A percentile compares a stretch with the other conserved stretches of the same genome.
Evolutionary conservation across 805 yeast species (phyloP).

Genomic region (Candida golubevii): DNA sequence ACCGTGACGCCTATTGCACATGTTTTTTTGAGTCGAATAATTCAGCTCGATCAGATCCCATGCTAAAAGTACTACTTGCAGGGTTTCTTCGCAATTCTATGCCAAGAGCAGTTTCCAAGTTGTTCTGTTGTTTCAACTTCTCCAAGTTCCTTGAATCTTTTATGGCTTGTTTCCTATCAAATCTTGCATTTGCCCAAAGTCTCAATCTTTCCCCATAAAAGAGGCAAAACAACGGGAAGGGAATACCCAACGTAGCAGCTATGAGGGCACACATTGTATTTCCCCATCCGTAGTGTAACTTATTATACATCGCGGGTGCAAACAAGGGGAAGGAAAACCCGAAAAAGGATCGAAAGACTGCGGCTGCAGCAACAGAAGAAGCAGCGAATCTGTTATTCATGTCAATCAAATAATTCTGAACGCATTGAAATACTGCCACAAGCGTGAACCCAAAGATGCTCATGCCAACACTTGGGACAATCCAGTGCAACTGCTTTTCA

Average conservation of each 20-base stretch:
- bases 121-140: slow-evolving; percentile 22
- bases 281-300: slow-evolving; percentile 68
- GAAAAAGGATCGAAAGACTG: slow-evolving; percentile 60
- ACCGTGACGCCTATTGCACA: too few relatives aligned
- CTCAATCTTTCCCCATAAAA: slow-evolving; percentile 55
- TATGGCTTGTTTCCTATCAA: slow-evolving; percentile 44
- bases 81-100: too few relatives aligned
- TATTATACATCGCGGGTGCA: slow-evolving; percentile 53
- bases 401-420: slow-evolving; percentile 66
- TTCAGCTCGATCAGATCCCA: too few relatives aligned
- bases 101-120: not conserved
- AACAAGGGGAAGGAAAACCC: slow-evolving; percentile 70
- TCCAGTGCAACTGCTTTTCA: slow-evolving; percentile 51
- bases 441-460: slow-evolving; percentile 56
- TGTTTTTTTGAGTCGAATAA: too few relatives aligned
- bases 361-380: slow-evolving; percentile 64
- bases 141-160: slow-evolving; percentile 41
- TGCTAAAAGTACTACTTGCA: too few relatives aligned
- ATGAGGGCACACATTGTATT: slow-evolving; percentile 58
- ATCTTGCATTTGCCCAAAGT: slow-evolving; percentile 51
- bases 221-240: slow-evolving; percentile 58
- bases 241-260: slow-evolving; percentile 57
- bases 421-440: slow-evolving; percentile 63
- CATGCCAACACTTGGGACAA: slow-evolving; percentile 60
- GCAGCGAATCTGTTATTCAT: slow-evolving; percentile 67